These are phyloP conservation scores for Paramecium biaurelia DNA, from an alignment of 73 alveolate genomes.

Conservation along the genomic window DNA sequence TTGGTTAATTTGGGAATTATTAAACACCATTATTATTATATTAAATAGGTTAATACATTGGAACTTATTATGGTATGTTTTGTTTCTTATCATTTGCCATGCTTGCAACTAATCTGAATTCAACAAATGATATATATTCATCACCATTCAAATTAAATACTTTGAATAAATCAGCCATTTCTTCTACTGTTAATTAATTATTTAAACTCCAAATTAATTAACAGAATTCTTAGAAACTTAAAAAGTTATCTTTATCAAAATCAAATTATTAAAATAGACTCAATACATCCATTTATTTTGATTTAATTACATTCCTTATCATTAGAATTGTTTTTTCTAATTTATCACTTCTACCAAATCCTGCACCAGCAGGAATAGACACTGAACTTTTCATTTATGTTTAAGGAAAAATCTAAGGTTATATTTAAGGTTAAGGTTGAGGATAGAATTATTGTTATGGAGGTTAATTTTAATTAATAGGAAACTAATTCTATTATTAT, in stretches of 20 bases:
- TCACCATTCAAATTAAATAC: not conserved
- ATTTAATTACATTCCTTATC: not conserved
- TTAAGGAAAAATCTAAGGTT: not conserved
- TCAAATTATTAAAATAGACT: not conserved
- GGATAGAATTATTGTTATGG: not conserved
- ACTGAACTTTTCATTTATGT: not conserved
- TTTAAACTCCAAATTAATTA: slow-evolving; percentile 8
- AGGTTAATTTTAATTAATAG: not conserved
- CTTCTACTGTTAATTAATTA: not conserved
- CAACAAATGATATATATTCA: not conserved
- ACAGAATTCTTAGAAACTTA: not conserved
- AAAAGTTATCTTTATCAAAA: not conserved
- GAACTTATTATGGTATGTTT: not conserved
- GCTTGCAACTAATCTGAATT: not conserved
- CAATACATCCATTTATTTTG: not conserved
- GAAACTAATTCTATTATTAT: not conserved
- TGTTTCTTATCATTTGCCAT: not conserved
- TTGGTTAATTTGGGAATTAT: not conserved
- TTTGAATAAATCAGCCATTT: not conserved
- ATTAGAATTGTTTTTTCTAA: not conserved
- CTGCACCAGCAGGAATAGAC: not conserved
- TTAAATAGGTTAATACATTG: not conserved
- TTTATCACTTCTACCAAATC: slow-evolving; percentile 9
- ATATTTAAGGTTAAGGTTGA: not conserved
- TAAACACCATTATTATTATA: not conserved